Evolutionary conservation across 176 grass and related monocot genomes (phyloP), one percentile per base, ranked within the genome.

Genomic region (Cenchrus americanus): DNA sequence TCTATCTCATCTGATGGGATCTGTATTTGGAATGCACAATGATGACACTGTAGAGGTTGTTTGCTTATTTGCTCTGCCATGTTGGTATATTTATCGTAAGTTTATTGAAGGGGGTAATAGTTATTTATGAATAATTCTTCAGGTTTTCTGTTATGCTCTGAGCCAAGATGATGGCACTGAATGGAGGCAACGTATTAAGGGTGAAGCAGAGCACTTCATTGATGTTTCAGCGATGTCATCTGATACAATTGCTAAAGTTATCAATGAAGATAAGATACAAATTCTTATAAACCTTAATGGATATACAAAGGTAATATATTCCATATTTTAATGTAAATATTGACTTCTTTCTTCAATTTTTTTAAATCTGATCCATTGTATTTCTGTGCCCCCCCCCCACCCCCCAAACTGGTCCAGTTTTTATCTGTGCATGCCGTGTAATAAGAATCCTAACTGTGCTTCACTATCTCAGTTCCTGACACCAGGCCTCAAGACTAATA

Each of bases 1-100:
- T 34, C 87, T 97, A 17, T 97, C 94, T n/a, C 94, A 94, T 86
- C 94, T 97, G 60, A 97, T 97, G 94, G 94, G 94, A 34, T 97
- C 94, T 42, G 85, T 97, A 21, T 94, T 97, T 84, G 94, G 91
- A 52, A 86, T 97, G 85, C 91, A 97, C 41, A 46, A 46, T 11
- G 43, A 69, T 23, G 67, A 69, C 10, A 46, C 22, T n/a, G 2
- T 69, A 22, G 67, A 69, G 67, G 67, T 69, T 64, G 37, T 12
- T 42, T 21, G 8, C 13, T 43, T n/a, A 37, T 40, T 22, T 44
- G 18, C 40, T 17, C 19, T 69, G 40, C 18, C 34, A 43, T 49
- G 47, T 42, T 68, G 34, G 55, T 32, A 21, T 43, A 58, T 24
- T 57, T 80, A 42, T 68, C 40, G 5, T 2, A 63, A 65, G 65